Conservation (phyloP, 331 rosid species). For the Acacia concinna region DNA sequence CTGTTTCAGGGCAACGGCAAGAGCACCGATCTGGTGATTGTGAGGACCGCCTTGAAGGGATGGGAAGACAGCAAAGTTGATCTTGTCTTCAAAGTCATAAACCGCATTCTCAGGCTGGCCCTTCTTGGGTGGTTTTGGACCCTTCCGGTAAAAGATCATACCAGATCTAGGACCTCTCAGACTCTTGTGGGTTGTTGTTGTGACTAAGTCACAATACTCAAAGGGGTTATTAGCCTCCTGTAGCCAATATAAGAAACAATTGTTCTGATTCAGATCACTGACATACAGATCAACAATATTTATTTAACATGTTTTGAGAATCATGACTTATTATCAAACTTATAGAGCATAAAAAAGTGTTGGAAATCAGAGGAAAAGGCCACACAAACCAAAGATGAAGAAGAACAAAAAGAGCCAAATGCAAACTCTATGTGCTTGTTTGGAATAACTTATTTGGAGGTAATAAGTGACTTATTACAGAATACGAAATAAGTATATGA, state of each 20-base stretch:
- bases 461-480: no score
- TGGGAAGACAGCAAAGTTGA: slow-evolving; percentile 92
- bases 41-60: slow-evolving; percentile 99
- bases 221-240: slow-evolving; percentile 88
- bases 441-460: no score
- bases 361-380: neutral
- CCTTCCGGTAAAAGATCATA: slow-evolving; percentile 95
- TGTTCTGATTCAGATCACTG: neutral
- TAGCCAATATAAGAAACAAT: neutral
- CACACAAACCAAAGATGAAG: neutral
- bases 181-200: slow-evolving; percentile 96
- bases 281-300: neutral
- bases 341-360: neutral
- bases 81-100: slow-evolving; percentile 88
- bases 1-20: slow-evolving; percentile 96
- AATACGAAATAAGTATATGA: no score
- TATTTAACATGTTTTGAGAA: neutral
- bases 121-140: slow-evolving; percentile 91
- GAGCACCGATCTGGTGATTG: slow-evolving; percentile 97
- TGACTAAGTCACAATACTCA: slow-evolving; percentile 86
- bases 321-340: neutral
- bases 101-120: slow-evolving; percentile 87
- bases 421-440: no score
- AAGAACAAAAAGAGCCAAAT: neutral
- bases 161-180: slow-evolving; percentile 96